phyloP scores from a whole-genome alignment of 2,329 filamentous ascomycete species.

The Coniochaeta sp. region DNA sequence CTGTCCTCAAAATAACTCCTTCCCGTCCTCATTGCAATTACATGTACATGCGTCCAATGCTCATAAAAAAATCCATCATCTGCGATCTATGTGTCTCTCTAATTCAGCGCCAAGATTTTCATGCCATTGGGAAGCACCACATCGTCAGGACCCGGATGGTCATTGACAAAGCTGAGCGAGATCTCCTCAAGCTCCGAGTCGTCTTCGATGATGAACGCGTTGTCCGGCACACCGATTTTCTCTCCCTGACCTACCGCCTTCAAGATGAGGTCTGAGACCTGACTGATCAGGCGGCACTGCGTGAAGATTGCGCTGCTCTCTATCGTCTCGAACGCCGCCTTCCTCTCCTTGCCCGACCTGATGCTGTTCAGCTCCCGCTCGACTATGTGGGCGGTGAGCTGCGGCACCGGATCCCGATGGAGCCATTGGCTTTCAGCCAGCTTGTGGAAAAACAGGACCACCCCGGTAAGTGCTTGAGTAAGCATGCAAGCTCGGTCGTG shows the following conservation, averaged over 20 bases:
- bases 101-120: conserved; percentile 15
- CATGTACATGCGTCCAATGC: no score
- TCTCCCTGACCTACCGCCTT: conserved; percentile 10
- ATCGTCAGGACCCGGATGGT: conserved; percentile 10
- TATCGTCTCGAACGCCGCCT: conserved; percentile 9
- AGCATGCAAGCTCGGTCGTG: conserved; percentile 16
- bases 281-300: conserved; percentile 8
- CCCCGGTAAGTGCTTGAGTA: conserved; percentile 10
- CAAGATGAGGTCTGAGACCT: conserved; percentile 13
- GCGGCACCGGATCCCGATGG: conserved; percentile 3
- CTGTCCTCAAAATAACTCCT: no score
- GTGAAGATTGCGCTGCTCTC: conserved; percentile 13
- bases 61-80: background rate
- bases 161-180: conserved; percentile 14
- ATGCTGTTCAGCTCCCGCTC: conserved; percentile 9
- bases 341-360: conserved; percentile 2
- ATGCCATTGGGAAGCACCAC: conserved; percentile 14
- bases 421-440: conserved; percentile 14
- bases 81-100: background rate
- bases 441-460: conserved; percentile 13
- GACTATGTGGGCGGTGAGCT: conserved; percentile 5
- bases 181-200: conserved; percentile 14
- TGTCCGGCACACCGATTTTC: background rate
- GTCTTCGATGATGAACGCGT: conserved; percentile 7
- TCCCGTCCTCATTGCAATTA: no score